Evolutionary conservation across 495 filamentous ascomycete species (phyloP).

Genomic region (Barbatosphaeria neglecta): DNA sequence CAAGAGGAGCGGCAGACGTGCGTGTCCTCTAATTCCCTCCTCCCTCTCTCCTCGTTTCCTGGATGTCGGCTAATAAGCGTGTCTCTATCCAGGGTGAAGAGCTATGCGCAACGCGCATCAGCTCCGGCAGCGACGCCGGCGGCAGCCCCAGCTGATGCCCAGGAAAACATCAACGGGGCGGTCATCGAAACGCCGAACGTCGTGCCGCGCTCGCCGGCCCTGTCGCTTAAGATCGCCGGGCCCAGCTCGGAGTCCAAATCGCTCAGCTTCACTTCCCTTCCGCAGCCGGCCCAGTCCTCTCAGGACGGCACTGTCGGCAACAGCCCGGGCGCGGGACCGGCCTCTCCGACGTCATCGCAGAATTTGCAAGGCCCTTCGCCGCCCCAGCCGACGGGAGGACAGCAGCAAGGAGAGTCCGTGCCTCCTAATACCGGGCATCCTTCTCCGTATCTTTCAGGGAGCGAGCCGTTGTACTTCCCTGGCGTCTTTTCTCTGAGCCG

Average conservation of each 20-base stretch:
- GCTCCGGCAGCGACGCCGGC: no score
- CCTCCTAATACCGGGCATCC: no score
- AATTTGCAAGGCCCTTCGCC: conserved; percentile 7
- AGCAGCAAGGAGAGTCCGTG: conserved; percentile 1
- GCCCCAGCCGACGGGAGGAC: conserved; percentile 4
- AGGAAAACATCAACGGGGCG: not conserved
- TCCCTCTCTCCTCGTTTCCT: not conserved
- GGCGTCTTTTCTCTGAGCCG: conserved; percentile 53
- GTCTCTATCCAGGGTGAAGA: conserved; percentile 16
- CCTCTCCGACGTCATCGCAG: conserved; percentile 7
- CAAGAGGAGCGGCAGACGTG: conserved; percentile 73
- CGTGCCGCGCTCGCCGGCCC: conserved; percentile 13
- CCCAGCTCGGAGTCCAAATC: conserved; percentile 9
- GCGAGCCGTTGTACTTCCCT: conserved; percentile 60
- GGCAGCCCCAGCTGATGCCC: conserved; percentile 1
- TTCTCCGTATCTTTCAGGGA: conserved; percentile 34
- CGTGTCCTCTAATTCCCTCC: conserved; percentile 14
- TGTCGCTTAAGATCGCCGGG: conserved; percentile 14
- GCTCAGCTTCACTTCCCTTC: conserved; percentile 4
- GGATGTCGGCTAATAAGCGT: not conserved
- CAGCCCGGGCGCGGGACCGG: conserved; percentile 2
- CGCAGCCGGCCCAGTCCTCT: conserved; percentile 7
- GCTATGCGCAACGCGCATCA: conserved; percentile 13
- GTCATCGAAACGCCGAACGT: not conserved
- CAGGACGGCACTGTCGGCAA: conserved; percentile 15